Conservation (phyloP, 345 rosid species). For the Gossypium sturtianum region DNA sequence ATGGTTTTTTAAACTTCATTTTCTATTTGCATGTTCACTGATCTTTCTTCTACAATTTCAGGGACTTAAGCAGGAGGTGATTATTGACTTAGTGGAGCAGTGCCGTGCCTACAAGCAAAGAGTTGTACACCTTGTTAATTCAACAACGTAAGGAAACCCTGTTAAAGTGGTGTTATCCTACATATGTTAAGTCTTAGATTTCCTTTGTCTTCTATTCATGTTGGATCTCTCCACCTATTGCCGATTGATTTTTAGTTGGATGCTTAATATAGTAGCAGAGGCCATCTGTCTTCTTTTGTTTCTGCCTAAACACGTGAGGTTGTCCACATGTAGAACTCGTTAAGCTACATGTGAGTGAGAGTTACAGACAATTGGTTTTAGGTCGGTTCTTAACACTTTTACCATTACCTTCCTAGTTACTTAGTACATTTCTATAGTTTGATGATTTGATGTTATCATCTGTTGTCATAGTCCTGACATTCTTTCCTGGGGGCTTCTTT, state of each 20-base stretch:
- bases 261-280: not conserved
- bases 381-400: not conserved
- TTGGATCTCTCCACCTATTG: not conserved
- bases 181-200: not conserved
- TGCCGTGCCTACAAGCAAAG: constrained; percentile 96
- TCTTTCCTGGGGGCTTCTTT: not conserved
- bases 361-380: not conserved
- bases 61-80: constrained; percentile 96
- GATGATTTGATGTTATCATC: not conserved
- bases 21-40: constrained; percentile 3
- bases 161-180: not conserved
- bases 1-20: not conserved
- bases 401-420: not conserved
- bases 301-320: not conserved
- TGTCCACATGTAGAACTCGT: not conserved
- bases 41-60: constrained; percentile 27
- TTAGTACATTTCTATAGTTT: not conserved
- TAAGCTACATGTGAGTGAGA: not conserved
- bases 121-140: constrained; percentile 96
- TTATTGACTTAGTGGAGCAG: constrained; percentile 94
- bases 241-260: too few species aligned
- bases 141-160: constrained; percentile 65
- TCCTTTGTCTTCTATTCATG: not conserved
- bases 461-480: not conserved
- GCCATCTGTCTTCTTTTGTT: not conserved